Base-by-base conservation (phyloP, 2,329 filamentous ascomycete genomes). In the Hirsutella thompsonii region DNA sequence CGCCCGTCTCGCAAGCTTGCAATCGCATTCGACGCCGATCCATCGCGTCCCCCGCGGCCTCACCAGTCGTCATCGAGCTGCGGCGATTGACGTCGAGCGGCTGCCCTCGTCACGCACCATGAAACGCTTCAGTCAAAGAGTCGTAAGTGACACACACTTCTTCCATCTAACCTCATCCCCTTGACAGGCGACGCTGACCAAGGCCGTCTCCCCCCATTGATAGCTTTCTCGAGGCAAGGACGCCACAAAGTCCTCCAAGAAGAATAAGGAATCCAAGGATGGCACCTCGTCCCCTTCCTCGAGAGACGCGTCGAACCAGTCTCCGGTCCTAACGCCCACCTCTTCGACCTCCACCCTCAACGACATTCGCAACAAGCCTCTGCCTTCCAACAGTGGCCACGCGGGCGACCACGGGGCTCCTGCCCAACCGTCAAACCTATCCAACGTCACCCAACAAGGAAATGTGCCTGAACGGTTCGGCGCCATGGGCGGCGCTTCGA, bases 91-190 rank as follows among this genome's bases (percentile, higher is more conserved):
- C 14, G 13, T 3, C 32, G 16, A 34, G 3, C 29, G 16, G 18
- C 14, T 10, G 16, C 9, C 32, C 32, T 34, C n/a, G 2, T 18
- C 11, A 18, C 6, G 3, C 33, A 42, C 11, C 14, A 42, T 96
- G 90, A 95, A 94, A 72, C 84, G 87, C 63, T 94, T 96, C 67
- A 84, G 88, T 68, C 87, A 94, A 74, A 86, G 85, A 83, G 88
- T 95, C 36, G 50, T 54, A 34, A 47, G 51, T 52, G 5, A 13
- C 42, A 19, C 26, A 13, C 42, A 19, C 26, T 47, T 49, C 47
- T 47, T 44, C 38, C 47, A 48, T 52, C 49, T 51, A 52, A n/a
- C 49, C 46, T 43, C 52, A 16, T 18, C 4, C 9, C 11, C n/a
- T 18, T 16, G 32, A 34, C 54, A 46, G 42, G 45, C 28, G 32